Evolutionary conservation across 176 grass and related monocot genomes (phyloP).

Genomic region (Oryza officinalis): DNA sequence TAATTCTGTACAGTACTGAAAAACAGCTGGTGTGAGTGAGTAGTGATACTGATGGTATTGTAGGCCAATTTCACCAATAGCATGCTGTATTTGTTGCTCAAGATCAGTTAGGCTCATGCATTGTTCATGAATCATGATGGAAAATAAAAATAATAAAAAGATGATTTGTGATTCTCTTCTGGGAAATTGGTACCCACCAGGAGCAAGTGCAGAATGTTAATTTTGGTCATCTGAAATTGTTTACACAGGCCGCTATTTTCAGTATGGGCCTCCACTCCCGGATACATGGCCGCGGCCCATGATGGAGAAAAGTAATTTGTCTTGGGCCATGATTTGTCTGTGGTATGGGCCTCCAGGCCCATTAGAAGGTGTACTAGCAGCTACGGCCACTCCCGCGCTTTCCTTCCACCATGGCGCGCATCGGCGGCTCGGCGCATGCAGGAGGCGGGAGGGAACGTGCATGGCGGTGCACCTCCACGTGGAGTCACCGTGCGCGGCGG

Average conservation of each 20-base stretch:
- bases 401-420: background rate
- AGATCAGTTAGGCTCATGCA: background rate
- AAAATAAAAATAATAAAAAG: background rate
- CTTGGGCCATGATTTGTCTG: background rate
- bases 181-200: no score
- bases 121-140: background rate
- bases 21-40: background rate
- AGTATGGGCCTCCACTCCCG: background rate
- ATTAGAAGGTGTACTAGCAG: no score
- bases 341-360: background rate
- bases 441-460: conserved; percentile 40
- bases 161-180: background rate
- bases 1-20: conserved; percentile 1
- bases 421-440: background rate
- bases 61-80: background rate
- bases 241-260: background rate
- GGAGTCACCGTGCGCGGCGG: conserved; percentile 33
- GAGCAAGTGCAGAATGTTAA: background rate
- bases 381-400: background rate
- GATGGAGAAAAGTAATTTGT: background rate
- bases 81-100: background rate
- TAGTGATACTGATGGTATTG: background rate
- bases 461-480: conserved; percentile 35
- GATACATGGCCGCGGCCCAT: background rate
- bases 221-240: background rate